A percentile compares a stretch with the other conserved stretches of the same genome.
These are phyloP conservation scores for Myriosclerotinia scirpicola DNA, from an alignment of 2,329 filamentous ascomycete genomes.

Conservation along the genomic window DNA sequence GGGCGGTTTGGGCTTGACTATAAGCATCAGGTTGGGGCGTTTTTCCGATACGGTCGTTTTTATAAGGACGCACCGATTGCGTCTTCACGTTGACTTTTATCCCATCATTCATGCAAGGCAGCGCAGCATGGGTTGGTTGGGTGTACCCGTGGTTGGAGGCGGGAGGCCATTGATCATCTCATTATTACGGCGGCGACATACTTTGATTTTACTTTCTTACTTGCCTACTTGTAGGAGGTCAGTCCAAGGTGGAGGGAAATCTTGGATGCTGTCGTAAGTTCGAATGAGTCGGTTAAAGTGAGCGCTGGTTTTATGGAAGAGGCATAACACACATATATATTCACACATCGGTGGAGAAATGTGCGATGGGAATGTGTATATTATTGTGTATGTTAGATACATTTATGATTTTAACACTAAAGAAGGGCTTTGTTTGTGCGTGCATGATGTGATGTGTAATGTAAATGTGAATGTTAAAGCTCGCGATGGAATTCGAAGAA, in stretches of 20 bases:
- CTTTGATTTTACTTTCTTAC: not conserved
- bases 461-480: not conserved
- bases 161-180: not conserved
- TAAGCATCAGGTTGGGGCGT: constrained; percentile 4
- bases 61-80: not conserved
- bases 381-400: not conserved
- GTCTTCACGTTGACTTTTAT: not conserved
- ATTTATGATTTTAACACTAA: not conserved
- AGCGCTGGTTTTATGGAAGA: not conserved
- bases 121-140: not conserved
- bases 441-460: not conserved
- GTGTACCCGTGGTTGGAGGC: not conserved
- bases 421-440: not conserved
- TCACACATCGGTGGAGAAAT: not conserved
- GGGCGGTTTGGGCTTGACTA: constrained; percentile 1
- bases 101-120: not conserved
- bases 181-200: not conserved
- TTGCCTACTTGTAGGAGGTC: not conserved
- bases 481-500: not conserved
- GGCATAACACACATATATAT: not conserved
- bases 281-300: not conserved
- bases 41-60: not conserved
- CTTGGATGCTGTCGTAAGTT: not conserved
- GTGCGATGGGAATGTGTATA: not conserved
- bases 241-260: no score